These are phyloP conservation scores for Neurospora sp. DNA, from an alignment of 495 filamentous ascomycete genomes.

Conservation along the genomic window DNA sequence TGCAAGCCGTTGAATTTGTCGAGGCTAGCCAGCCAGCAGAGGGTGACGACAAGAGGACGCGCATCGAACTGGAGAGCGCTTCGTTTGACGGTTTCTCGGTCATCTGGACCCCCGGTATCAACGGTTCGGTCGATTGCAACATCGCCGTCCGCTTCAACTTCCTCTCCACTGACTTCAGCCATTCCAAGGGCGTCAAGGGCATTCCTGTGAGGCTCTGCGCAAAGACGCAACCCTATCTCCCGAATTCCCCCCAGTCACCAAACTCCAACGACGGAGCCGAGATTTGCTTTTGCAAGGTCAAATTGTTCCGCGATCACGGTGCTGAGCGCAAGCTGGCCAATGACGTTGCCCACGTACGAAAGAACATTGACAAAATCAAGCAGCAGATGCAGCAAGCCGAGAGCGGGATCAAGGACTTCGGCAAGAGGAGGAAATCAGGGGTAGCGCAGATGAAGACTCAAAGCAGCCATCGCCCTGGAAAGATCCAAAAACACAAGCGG, in stretches of 20 bases:
- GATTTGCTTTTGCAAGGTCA: slow-evolving; percentile 89
- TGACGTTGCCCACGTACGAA: slow-evolving; percentile 85
- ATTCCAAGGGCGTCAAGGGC: slow-evolving; percentile 95
- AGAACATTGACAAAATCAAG: slow-evolving; percentile 88
- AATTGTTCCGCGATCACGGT: slow-evolving; percentile 92
- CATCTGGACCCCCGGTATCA: slow-evolving; percentile 64
- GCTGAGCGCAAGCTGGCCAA: slow-evolving; percentile 93
- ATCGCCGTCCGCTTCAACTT: slow-evolving; percentile 95
- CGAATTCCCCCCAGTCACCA: slow-evolving; percentile 34
- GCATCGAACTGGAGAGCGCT: slow-evolving; percentile 66
- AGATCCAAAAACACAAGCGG: slow-evolving; percentile 79
- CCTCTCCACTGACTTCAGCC: slow-evolving; percentile 94
- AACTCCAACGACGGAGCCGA: slow-evolving; percentile 42
- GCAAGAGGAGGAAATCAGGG: slow-evolving; percentile 72
- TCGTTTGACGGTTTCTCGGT: slow-evolving; percentile 92
- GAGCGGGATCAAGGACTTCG: slow-evolving; percentile 76
- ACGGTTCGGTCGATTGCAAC: slow-evolving; percentile 56
- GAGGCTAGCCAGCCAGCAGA: slow-evolving; percentile 62
- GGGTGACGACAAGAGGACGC: slow-evolving; percentile 59
- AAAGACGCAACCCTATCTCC: slow-evolving; percentile 61
- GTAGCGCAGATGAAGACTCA: slow-evolving; percentile 40
- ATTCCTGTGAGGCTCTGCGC: slow-evolving; percentile 87
- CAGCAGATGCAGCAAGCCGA: slow-evolving; percentile 85
- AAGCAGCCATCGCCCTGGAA: slow-evolving; percentile 52
- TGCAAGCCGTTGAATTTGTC: slow-evolving; percentile 89